Conservation (phyloP, 2,329 filamentous ascomycete species). For the Cercospora citrullina region DNA sequence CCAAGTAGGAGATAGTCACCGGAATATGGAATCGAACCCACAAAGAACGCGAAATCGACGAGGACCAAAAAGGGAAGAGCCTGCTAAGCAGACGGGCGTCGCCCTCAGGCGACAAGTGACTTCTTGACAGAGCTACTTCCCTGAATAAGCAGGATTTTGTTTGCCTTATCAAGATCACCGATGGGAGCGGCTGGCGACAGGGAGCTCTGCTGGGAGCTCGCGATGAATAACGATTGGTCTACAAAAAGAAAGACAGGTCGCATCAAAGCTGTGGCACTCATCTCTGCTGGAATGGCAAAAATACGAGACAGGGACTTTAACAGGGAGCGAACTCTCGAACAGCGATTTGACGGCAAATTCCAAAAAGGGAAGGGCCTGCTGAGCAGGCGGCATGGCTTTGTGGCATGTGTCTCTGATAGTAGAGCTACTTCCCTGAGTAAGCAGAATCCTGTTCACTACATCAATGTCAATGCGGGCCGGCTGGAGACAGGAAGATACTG, state of each 20-base stretch:
- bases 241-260: too few species aligned
- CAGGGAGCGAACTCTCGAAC: not conserved
- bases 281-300: too few species aligned
- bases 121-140: too few species aligned
- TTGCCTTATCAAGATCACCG: too few species aligned
- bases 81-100: too few species aligned
- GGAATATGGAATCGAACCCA: not conserved
- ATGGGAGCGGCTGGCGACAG: too few species aligned
- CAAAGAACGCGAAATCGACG: not conserved
- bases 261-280: too few species aligned
- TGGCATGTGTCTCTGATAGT: not conserved
- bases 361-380: conserved; percentile 3
- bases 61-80: conserved; percentile 2
- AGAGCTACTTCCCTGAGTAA: not conserved
- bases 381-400: not conserved
- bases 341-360: not conserved
- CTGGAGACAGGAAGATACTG: not conserved
- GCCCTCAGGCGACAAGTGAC: too few species aligned
- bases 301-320: too few species aligned
- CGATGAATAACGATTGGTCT: too few species aligned
- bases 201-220: too few species aligned
- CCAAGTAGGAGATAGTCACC: not conserved
- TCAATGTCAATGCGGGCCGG: not conserved
- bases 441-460: not conserved
- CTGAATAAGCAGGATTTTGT: too few species aligned